These are phyloP conservation scores for Talaromyces sp. DNA, from an alignment of 2,329 filamentous ascomycete species.

Conservation along the genomic window DNA sequence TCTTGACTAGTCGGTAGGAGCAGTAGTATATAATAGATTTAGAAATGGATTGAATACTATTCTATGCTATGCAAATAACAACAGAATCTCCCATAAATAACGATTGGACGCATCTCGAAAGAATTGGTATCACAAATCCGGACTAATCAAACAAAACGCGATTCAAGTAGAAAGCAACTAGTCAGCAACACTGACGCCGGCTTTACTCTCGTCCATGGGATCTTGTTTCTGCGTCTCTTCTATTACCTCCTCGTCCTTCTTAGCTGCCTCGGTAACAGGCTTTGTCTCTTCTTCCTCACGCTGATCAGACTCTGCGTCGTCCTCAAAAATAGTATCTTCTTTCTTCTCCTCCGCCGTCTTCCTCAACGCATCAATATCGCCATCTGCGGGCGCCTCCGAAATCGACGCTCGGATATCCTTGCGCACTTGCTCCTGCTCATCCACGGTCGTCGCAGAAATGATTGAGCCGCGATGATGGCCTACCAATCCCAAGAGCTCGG, in stretches of 20 bases:
- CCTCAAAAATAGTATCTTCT: constrained; percentile 18
- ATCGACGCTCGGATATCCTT: constrained; percentile 39
- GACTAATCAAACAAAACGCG: background rate
- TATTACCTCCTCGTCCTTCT: background rate
- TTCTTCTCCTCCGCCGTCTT: constrained; percentile 27
- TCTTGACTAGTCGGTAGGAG: background rate
- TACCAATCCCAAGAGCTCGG: constrained; percentile 34
- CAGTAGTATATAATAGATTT: too few relatives aligned
- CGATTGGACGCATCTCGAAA: background rate
- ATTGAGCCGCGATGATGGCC: constrained; percentile 38
- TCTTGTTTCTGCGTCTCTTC: constrained; percentile 21
- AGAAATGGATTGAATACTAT: background rate
- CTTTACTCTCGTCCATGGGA: constrained; percentile 23
- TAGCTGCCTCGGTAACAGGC: background rate
- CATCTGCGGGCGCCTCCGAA: constrained; percentile 25
- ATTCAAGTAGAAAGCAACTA: constrained; percentile 13
- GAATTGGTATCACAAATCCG: constrained; percentile 12
- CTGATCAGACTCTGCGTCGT: constrained; percentile 22
- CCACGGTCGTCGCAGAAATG: constrained; percentile 32
- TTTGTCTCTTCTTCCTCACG: constrained; percentile 19
- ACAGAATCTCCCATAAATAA: too few relatives aligned
- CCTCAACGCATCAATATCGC: constrained; percentile 29
- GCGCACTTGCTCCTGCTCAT: constrained; percentile 34
- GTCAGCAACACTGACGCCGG: constrained; percentile 25
- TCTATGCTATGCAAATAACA: background rate